Base-by-base conservation (phyloP, 2,329 filamentous ascomycete species). In the Paracoccidioides lutzii region DNA sequence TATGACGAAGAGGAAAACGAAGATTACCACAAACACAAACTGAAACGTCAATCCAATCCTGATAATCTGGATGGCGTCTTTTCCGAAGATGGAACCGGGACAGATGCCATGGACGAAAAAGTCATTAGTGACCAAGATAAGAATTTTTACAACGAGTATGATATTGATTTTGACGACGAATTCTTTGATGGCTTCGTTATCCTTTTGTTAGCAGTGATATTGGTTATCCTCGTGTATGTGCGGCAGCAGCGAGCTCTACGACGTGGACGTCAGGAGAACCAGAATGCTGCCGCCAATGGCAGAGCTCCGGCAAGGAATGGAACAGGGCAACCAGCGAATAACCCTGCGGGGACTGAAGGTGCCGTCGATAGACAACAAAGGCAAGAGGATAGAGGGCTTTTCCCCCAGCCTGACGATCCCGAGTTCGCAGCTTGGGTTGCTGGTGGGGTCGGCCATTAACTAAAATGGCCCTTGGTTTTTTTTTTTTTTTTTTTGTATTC, bases 181-280 rank as follows among this genome's bases (percentile, higher is more conserved):
- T 74, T 95, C 14, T 62, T 96, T 9, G 93, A 97, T 70, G 91
- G 86, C 45, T 71, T 96, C 30, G 75, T 95, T 46, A 94, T 98
- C 59, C 76, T 96, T 12, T 84, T 81, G 1, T 74, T 97, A 12
- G 84, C 87, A 0, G 82, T 83, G 12, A 82, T 83, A 0, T 76
- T 97, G 54, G 82, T 87, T 0, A 81, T 87, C 53, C 75, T 97
- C 37, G 78, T 97, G 14, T 95, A 90, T 70, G 91, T 93, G 68
- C 78, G 88, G 22, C 84, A 88, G 59, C 83, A 82, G 65, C 76
- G 82, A 58, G 85, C 88, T 65, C 76, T 84, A 61, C 70, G 72
- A 60, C 61, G 62, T 38, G 63, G 57, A 43, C 59, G 53, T n/a
- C 61, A 46, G 53, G 12, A 35, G 3, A 43, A 52, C 30, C 28